Percentiles rank a stretch among this genome's conserved stretches.
These are phyloP conservation scores for Gastrodia elata DNA, from an alignment of 106 monocot genomes.

Conservation along the genomic window DNA sequence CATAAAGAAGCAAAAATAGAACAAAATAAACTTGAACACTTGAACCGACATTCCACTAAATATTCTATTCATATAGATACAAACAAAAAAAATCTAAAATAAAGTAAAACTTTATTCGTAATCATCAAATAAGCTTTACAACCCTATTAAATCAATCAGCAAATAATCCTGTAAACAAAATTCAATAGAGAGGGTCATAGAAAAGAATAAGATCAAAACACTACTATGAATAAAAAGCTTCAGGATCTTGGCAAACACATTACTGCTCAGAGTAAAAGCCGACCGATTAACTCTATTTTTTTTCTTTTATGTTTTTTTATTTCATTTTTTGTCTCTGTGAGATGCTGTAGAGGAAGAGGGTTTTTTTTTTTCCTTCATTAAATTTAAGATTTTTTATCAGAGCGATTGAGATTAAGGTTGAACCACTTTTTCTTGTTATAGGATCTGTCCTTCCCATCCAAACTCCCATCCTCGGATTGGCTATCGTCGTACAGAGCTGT, in stretches of 20 bases:
- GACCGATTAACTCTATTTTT: background rate
- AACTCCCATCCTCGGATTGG: slow-evolving; percentile 25
- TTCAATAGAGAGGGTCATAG: background rate
- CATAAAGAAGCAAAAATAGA: too few relatives aligned
- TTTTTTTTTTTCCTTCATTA: too few relatives aligned
- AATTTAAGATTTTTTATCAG: slow-evolving; percentile 38
- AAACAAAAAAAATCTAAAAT: too few relatives aligned
- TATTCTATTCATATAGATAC: too few relatives aligned
- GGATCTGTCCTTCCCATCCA: slow-evolving; percentile 24
- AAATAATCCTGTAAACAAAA: too few relatives aligned
- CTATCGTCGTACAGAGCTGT: slow-evolving; percentile 44
- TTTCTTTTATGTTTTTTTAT: too few relatives aligned
- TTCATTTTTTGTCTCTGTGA: background rate
- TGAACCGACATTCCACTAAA: too few relatives aligned
- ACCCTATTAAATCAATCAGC: too few relatives aligned
- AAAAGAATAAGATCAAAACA: slow-evolving; percentile 4
- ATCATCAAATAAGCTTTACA: too few relatives aligned
- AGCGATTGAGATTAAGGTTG: slow-evolving; percentile 33
- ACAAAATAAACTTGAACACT: too few relatives aligned
- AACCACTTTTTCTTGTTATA: slow-evolving; percentile 24
- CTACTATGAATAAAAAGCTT: background rate
- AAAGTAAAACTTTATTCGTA: too few relatives aligned
- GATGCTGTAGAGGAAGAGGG: background rate
- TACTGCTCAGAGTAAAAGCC: background rate
- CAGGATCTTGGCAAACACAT: background rate